Evolutionary conservation across 495 filamentous ascomycete species (phyloP).

Genomic region (Hypoxylon crocopeplum): DNA sequence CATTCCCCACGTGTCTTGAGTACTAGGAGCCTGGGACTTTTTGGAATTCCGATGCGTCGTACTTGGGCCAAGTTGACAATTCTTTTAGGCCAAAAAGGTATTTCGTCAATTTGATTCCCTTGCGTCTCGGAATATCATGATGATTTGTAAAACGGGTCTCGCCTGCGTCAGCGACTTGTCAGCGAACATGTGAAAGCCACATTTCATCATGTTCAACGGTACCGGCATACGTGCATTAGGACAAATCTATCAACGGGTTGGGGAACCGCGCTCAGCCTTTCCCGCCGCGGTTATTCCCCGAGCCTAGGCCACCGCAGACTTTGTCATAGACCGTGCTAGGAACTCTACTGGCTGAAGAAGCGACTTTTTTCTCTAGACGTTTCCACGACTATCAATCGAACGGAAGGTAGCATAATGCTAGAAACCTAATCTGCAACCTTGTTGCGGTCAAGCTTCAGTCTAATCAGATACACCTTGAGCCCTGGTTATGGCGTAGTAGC

Average conservation of each 20-base stretch:
- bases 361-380: not conserved
- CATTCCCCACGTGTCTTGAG: constrained; percentile 14
- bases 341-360: constrained; percentile 8
- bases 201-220: not conserved
- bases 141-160: constrained; percentile 21
- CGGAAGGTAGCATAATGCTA: no score
- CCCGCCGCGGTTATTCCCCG: constrained; percentile 21
- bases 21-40: constrained; percentile 12
- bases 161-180: constrained; percentile 25
- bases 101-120: no score
- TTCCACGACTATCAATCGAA: no score
- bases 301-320: constrained; percentile 1
- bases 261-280: constrained; percentile 2
- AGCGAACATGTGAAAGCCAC: constrained; percentile 25
- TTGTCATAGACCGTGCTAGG: not conserved
- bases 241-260: not conserved
- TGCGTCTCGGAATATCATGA: not conserved
- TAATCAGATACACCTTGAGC: not conserved
- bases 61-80: not conserved
- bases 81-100: constrained; percentile 1
- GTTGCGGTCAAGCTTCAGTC: constrained; percentile 3
- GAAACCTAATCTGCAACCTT: constrained; percentile 1
- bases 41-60: constrained; percentile 1
- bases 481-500: not conserved
- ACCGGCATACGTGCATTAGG: constrained; percentile 3